These are phyloP conservation scores for Rutidosis leptorrhynchoides DNA, from an alignment of 129 eudicot species.

Conservation along the genomic window DNA sequence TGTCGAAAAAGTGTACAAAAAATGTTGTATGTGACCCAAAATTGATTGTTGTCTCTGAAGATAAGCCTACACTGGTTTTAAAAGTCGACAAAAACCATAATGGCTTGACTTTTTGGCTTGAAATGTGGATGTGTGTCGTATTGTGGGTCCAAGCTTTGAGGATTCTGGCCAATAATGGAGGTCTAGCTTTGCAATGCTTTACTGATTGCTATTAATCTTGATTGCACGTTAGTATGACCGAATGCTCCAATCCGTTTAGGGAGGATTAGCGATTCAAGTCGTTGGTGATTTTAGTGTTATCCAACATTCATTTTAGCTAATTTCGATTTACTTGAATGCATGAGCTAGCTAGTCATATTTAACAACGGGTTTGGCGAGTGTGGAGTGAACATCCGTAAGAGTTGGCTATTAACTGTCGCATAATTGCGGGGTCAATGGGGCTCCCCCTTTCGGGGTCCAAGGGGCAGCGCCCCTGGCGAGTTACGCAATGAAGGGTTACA, in stretches of 20 bases:
- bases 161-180: not conserved
- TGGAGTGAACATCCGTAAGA: too few relatives aligned
- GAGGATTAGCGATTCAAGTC: not conserved
- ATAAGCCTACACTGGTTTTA: slow-evolving; percentile 15
- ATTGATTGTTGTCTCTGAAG: not conserved
- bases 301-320: too few relatives aligned
- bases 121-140: not conserved
- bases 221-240: not conserved
- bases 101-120: slow-evolving; percentile 14
- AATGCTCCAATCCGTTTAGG: not conserved
- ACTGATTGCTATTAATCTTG: not conserved
- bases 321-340: too few relatives aligned
- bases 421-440: too few relatives aligned
- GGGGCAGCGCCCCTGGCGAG: too few relatives aligned
- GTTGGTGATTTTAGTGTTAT: too few relatives aligned
- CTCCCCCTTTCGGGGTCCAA: too few relatives aligned
- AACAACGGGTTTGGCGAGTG: too few relatives aligned
- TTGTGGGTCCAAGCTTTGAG: not conserved
- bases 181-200: not conserved
- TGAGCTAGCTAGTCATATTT: too few relatives aligned
- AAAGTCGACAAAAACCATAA: slow-evolving; percentile 16
- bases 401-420: too few relatives aligned
- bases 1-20: slow-evolving; percentile 1
- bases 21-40: not conserved
- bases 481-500: too few relatives aligned